Evolutionary conservation across 257 asterid genomes (phyloP), one percentile per base, ranked within the genome.

Genomic region (Solanum habrochaites): DNA sequence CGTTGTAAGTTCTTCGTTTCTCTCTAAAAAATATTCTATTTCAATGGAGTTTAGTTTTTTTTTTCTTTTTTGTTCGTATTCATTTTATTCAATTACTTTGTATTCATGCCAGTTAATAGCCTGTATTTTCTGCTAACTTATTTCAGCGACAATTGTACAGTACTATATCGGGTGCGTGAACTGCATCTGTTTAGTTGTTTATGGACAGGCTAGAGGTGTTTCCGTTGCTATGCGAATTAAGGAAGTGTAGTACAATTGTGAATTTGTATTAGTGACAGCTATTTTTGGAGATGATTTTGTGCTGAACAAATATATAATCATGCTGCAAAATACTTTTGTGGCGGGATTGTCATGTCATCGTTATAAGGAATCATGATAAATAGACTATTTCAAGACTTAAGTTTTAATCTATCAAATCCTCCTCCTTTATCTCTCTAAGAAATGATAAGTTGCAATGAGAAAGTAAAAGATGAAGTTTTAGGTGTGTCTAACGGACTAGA

Each of bases 1-100:
- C 94, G 99, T 96, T 60, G 99, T 97, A 91, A 94, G 99, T 90
- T 85, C 27, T 92, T 66, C 62, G 85, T 85, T 86, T 88, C 62
- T 82, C 25, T 69, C 3, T 25, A 1, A 47, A 29, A 47, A 1
- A 52, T 18, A 8, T 4, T 2, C 11, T 16, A 27, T 47, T 29
- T 80, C 60, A 80, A 29, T 18, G 66, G 42, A 47, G 42, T 31
- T 29, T 6, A 8, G 4, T 52, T 7, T 52, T 56, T 56, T 45
- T 43, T 49, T 5, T 0, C 0, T 47, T 6, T 47, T 11, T 80
- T 8, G 66, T 13, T 27, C 85, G 43, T 47, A 6, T 47, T 80
- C 40, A 78, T 39, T 45, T 45, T 16, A 42, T 77, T 85, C 88
- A 58, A n/a, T 47, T 80, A 39, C 62, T 49, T 7, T 20, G 11